Evolutionary conservation across 805 yeast genomes (phyloP), one percentile per base, ranked within the genome.

Genomic region (Zygotorulaspora chibaensis): DNA sequence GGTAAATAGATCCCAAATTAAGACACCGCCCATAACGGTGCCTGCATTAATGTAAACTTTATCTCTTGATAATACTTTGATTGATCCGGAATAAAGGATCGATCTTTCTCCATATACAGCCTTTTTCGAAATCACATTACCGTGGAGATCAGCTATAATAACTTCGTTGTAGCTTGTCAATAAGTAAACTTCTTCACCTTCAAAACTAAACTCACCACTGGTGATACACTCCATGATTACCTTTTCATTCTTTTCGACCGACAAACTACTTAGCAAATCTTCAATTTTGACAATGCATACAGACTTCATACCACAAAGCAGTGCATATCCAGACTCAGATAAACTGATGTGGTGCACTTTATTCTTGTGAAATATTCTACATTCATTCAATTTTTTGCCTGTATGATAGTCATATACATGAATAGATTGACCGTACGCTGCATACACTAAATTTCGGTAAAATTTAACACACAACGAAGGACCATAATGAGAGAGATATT

Each of bases 1-100:
- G 2, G 66, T 54, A 31, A 63, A 62, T 18, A 80, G 58, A 38
- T 80, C 80, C 98, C 98, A 91, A 1, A 89, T 69, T 3, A 86
- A 68, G 1, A 87, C 81, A 11, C 97, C 96, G 39, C 83, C 83
- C 82, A 90, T 81, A 2, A 91, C 97, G 0, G 99, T 91, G 18
- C 99, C 99, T 0, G 96, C 90, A 23, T 88, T 88, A 11, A 88
- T 73, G 3, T 76, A 61, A 0, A 83, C 76, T 30, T 65, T 62
- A 5, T 67, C 71, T 10, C 64, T 61, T 2, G 63, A 47, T 13
- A 76, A 53, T 0, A 75, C 75, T 43, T 72, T 73, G 31, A 91
- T 76, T 1, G 87, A 74, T 0, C 98, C 99, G 5, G 96, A 87
- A 61, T 93, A 93, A 29, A 93, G 70, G 38, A 91, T 84, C 1